phyloP scores from a whole-genome alignment of 768 basidiomycete species.

The Zangia roseola region DNA sequence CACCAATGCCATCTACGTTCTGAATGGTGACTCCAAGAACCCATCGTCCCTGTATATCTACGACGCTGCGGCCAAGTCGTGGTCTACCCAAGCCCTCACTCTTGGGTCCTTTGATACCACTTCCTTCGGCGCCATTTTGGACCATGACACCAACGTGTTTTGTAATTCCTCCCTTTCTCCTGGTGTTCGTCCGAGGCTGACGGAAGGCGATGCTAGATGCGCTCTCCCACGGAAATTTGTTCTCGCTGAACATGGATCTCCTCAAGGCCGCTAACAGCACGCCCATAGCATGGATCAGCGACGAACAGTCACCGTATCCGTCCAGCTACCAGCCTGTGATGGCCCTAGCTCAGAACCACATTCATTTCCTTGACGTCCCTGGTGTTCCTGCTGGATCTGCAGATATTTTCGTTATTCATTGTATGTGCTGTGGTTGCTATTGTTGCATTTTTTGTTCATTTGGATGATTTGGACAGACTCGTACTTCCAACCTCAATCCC shows the following conservation, averaged over 20 bases:
- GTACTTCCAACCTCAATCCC: slow-evolving; percentile 72
- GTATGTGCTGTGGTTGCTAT: slow-evolving; percentile 40
- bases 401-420: slow-evolving; percentile 86
- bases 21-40: slow-evolving; percentile 72
- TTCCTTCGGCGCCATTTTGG: slow-evolving; percentile 71
- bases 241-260: slow-evolving; percentile 64
- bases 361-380: slow-evolving; percentile 79
- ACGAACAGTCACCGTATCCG: slow-evolving; percentile 55
- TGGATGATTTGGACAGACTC: slow-evolving; percentile 46
- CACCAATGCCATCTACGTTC: slow-evolving; percentile 81
- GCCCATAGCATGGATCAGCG: slow-evolving; percentile 63
- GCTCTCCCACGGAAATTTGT: slow-evolving; percentile 63
- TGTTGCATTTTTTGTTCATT: not conserved
- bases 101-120: slow-evolving; percentile 58
- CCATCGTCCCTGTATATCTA: slow-evolving; percentile 77
- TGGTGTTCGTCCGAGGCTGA: slow-evolving; percentile 2
- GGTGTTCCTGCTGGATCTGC: slow-evolving; percentile 64
- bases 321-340: slow-evolving; percentile 68
- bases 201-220: slow-evolving; percentile 48
- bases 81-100: slow-evolving; percentile 71
- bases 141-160: slow-evolving; percentile 93
- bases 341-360: slow-evolving; percentile 84
- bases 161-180: slow-evolving; percentile 39
- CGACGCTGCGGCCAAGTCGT: slow-evolving; percentile 66
- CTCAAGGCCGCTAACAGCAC: slow-evolving; percentile 60